phyloP scores from a whole-genome alignment of 495 filamentous ascomycete genomes.

The Ramalina intermedia region DNA sequence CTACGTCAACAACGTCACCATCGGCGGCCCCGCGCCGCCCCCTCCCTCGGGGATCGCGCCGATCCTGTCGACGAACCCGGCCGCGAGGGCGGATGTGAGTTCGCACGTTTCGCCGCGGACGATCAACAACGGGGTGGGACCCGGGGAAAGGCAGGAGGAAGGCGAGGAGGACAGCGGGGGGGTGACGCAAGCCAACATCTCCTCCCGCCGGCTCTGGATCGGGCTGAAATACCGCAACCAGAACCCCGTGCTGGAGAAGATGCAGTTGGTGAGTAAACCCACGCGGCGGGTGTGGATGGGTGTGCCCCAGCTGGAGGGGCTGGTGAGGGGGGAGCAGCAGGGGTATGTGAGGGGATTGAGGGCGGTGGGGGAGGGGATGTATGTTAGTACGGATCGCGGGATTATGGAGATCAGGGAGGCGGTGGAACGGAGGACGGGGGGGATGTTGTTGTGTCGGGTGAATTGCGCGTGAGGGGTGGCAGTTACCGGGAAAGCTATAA shows the following conservation, averaged over 20 bases:
- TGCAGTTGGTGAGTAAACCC: constrained; percentile 61
- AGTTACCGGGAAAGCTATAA: constrained; percentile 4
- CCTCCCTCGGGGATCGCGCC: constrained; percentile 36
- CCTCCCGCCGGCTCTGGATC: constrained; percentile 70
- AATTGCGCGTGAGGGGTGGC: constrained; percentile 14
- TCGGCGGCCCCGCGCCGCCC: constrained; percentile 55
- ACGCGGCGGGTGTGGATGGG: constrained; percentile 56
- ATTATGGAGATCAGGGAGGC: constrained; percentile 80
- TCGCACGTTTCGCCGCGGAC: constrained; percentile 25
- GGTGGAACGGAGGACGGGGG: constrained; percentile 70
- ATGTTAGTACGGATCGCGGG: constrained; percentile 63
- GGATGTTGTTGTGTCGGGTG: constrained; percentile 67
- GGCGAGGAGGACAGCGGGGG: constrained; percentile 42
- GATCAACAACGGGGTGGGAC: constrained; percentile 33
- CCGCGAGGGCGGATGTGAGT: neutral
- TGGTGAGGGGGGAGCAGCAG: constrained; percentile 51
- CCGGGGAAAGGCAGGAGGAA: constrained; percentile 65
- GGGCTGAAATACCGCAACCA: constrained; percentile 90
- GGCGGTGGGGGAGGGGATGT: constrained; percentile 69
- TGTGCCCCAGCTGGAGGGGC: constrained; percentile 38
- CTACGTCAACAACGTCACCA: constrained; percentile 68
- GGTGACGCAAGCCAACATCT: constrained; percentile 64
- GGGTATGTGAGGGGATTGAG: constrained; percentile 56
- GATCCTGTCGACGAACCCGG: constrained; percentile 16
- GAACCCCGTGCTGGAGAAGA: constrained; percentile 61